Evolutionary conservation across 441 rosid species (phyloP), one percentile per base, ranked within the genome.

Genomic region (Aquilaria agallochum): DNA sequence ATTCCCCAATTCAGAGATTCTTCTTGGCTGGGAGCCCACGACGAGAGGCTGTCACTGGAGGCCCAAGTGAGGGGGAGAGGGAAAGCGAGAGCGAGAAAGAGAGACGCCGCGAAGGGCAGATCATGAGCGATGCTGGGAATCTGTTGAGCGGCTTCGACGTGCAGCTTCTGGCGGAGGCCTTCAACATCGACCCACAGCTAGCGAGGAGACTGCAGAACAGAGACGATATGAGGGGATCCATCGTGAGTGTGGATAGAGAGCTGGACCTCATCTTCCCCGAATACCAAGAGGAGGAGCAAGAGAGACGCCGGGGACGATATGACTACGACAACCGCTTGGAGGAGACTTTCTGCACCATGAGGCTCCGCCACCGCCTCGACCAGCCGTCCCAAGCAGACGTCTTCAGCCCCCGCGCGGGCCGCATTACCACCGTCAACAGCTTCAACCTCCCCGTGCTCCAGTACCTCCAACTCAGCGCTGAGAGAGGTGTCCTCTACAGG

Each of bases 11-110:
- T 4, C 53, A 85, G 88, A 69, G 78, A 67, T 85, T 83, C 76
- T 74, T 66, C 76, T 56, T 85, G 5, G 91, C 78, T 2, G 86
- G 91, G 53, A 83, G 69, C 72, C 86, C 83, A 13, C 76, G 71
- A 79, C 51, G 55, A 30, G 73, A n/a, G 60, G 58, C n/a, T 11
- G 48, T 32, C 58, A 15, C 67, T 44, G 54, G 60, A 55, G 67
- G 66, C 9, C 65, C 51, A 9, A 27, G 57, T 9, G 52, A 63
- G 50, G 5, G 42, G 5, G 6, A 36, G 42, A 36, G 42, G 42
- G 6, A 36, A 36, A 42, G 57, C 1, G 50, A 60, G 11, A 30
- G 20, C 15, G 32, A 33, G 31, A 13, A 30, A 53, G 36, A 11
- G 10, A 1, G 42, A 11, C 58, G 59, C 64, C 48, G 48, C 47